A percentile compares a stretch with the other conserved stretches of the same genome.
Evolutionary conservation across 495 filamentous ascomycete species (phyloP).

Genomic region (Neurospora pannonica): DNA sequence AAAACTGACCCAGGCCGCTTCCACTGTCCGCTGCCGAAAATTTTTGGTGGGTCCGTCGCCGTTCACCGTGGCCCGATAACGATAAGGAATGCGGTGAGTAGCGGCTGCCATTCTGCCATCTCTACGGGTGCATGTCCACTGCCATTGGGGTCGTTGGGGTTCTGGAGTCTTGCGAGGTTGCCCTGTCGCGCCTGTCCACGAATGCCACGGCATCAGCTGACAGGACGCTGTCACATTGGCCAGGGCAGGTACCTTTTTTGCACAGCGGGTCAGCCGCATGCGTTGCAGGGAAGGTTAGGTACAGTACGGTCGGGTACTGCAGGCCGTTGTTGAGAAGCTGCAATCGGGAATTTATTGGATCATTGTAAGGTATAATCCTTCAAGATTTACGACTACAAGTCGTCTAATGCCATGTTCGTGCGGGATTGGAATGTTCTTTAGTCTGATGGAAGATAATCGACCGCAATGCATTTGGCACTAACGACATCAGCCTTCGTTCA

Average conservation of each 20-base stretch:
- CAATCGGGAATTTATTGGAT: not conserved
- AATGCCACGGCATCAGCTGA: not conserved
- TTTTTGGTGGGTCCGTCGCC: slow-evolving; percentile 18
- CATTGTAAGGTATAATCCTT: not conserved
- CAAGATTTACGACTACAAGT: not conserved
- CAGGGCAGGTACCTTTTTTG: not conserved
- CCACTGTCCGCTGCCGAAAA: slow-evolving; percentile 10
- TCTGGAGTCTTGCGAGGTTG: not conserved
- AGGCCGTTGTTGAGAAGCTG: not conserved
- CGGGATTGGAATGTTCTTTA: not conserved
- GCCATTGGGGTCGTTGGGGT: not conserved
- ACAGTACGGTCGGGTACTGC: not conserved
- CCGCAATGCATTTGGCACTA: not conserved
- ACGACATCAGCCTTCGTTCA: not conserved
- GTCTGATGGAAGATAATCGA: not conserved
- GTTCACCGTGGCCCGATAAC: slow-evolving; percentile 12
- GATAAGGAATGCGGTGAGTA: slow-evolving; percentile 21
- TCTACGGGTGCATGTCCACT: not conserved
- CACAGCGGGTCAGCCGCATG: not conserved
- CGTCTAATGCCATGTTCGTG: not conserved
- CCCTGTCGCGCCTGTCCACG: not conserved
- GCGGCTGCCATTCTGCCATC: not conserved
- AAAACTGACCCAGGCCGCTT: slow-evolving; percentile 9
- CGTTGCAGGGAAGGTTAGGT: not conserved
- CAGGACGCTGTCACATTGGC: not conserved